These are phyloP conservation scores for Botrytis tulipae DNA, from an alignment of 2,329 filamentous ascomycete species.

Conservation along the genomic window DNA sequence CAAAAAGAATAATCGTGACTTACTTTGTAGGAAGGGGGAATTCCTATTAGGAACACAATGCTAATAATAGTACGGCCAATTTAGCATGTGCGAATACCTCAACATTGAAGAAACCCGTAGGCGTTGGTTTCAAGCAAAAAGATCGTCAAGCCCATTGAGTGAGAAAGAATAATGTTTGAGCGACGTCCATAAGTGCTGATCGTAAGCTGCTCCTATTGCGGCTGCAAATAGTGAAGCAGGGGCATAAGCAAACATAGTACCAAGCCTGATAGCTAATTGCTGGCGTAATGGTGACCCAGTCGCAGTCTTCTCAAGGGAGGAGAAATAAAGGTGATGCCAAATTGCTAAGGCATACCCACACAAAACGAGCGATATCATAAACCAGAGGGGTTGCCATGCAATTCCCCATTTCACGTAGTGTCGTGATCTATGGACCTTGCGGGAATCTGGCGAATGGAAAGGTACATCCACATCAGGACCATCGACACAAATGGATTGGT, in stretches of 20 bases:
- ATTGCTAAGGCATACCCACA: background rate
- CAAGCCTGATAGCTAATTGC: constrained; percentile 21
- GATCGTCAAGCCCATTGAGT: constrained; percentile 22
- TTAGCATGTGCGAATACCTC: constrained; percentile 13
- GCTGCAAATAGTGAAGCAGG: constrained; percentile 19
- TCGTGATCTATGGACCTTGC: background rate
- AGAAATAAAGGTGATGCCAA: constrained; percentile 26
- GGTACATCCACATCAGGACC: background rate
- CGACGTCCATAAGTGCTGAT: constrained; percentile 25
- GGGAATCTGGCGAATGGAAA: background rate
- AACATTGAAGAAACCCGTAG: constrained; percentile 16
- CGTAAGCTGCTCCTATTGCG: constrained; percentile 16
- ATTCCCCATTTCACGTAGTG: background rate
- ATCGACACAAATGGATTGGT: background rate
- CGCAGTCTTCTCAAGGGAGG: constrained; percentile 10
- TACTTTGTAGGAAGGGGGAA: background rate
- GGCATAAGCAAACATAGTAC: constrained; percentile 25
- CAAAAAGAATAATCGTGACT: background rate
- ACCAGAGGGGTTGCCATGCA: background rate
- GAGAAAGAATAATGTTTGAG: constrained; percentile 20
- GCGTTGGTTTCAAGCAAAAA: constrained; percentile 23
- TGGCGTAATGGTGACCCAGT: constrained; percentile 10
- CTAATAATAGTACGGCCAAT: background rate
- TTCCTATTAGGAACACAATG: too few relatives aligned
- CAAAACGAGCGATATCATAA: background rate